These are phyloP conservation scores for Viola pubescens DNA, from an alignment of 441 rosid species.

Conservation along the genomic window DNA sequence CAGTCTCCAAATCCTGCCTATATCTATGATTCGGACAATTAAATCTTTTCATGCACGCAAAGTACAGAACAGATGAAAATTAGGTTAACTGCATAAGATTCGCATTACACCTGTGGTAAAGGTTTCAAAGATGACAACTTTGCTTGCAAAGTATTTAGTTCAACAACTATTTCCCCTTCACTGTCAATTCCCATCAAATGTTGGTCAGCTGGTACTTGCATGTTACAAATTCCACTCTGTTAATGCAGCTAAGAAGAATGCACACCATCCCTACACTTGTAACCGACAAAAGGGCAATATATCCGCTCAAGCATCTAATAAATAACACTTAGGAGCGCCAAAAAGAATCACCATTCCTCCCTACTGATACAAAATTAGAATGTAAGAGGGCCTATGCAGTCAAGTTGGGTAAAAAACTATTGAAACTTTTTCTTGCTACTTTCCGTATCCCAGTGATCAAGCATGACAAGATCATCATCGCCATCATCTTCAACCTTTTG, in stretches of 20 bases:
- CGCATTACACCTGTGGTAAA: too few relatives aligned
- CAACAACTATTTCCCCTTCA: not conserved
- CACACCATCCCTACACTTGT: constrained; percentile 15
- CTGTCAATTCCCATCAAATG: constrained; percentile 12
- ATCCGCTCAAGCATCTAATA: constrained; percentile 17
- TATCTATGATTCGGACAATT: too few relatives aligned
- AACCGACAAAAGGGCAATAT: constrained; percentile 12
- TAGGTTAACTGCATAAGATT: too few relatives aligned
- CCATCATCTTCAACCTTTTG: constrained; percentile 52
- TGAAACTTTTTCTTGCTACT: constrained; percentile 47
- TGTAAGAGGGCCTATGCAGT: constrained; percentile 18
- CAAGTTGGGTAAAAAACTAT: constrained; percentile 24
- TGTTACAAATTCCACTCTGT: constrained; percentile 18
- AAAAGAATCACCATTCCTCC: constrained; percentile 44
- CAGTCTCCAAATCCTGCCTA: too few relatives aligned
- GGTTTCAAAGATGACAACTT: too few relatives aligned
- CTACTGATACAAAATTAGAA: constrained; percentile 41
- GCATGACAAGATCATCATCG: constrained; percentile 45
- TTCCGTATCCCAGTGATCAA: constrained; percentile 27
- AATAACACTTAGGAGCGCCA: constrained; percentile 18
- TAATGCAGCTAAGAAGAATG: constrained; percentile 17
- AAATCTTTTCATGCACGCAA: too few relatives aligned
- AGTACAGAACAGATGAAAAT: too few relatives aligned
- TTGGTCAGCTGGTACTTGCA: constrained; percentile 3
- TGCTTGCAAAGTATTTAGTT: not conserved